Conservation (phyloP, 306 rosid genomes). For the Vicia villosa region DNA sequence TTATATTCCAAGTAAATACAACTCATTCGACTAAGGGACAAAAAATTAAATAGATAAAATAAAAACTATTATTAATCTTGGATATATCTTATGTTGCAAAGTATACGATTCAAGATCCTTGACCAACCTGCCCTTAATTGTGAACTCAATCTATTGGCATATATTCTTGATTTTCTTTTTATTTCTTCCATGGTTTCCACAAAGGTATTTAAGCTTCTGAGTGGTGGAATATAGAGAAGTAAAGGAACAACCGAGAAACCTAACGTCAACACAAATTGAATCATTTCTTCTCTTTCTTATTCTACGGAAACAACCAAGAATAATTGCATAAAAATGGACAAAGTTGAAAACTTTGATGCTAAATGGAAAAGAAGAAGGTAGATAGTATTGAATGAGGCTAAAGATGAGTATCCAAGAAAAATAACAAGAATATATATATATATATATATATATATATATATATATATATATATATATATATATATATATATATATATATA, state of each 20-base stretch:
- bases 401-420: neutral
- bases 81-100: constrained; percentile 57
- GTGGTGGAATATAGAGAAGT: constrained; percentile 74
- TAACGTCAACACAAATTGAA: constrained; percentile 61
- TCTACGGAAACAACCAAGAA: too few relatives aligned
- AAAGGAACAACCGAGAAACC: constrained; percentile 75
- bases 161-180: constrained; percentile 47
- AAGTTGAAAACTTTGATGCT: too few relatives aligned
- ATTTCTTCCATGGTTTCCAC: constrained; percentile 67
- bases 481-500: too few relatives aligned
- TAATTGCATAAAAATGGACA: too few relatives aligned
- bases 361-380: neutral
- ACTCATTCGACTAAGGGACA: too few relatives aligned
- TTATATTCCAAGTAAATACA: too few relatives aligned
- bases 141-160: constrained; percentile 53
- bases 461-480: too few relatives aligned
- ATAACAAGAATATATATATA: too few relatives aligned
- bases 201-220: constrained; percentile 67
- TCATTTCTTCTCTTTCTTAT: neutral
- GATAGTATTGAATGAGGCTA: neutral
- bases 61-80: neutral
- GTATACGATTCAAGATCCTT: constrained; percentile 54
- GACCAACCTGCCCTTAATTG: constrained; percentile 54
- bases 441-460: too few relatives aligned
- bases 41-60: too few relatives aligned